These are phyloP conservation scores for Penicillium nucicola DNA, from an alignment of 495 filamentous ascomycete species.

Conservation along the genomic window DNA sequence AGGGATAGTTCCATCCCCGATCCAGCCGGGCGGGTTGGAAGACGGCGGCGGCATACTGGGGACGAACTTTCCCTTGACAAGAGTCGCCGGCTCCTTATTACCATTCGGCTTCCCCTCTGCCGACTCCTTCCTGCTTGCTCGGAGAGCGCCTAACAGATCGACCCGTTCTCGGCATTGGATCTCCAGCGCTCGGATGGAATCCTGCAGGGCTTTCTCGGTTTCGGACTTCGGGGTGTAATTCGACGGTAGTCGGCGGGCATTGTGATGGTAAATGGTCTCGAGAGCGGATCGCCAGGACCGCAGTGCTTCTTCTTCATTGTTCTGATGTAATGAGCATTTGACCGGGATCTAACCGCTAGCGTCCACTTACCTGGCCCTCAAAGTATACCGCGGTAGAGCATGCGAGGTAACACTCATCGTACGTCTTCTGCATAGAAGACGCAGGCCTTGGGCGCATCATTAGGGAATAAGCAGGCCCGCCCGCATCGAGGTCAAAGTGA, in stretches of 20 bases:
- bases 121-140: slow-evolving; percentile 67
- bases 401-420: slow-evolving; percentile 90
- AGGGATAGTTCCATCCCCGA: slow-evolving; percentile 78
- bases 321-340: slow-evolving; percentile 49
- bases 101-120: slow-evolving; percentile 31
- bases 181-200: slow-evolving; percentile 78
- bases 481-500: slow-evolving; percentile 18
- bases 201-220: slow-evolving; percentile 79
- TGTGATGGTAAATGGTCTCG: slow-evolving; percentile 86
- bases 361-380: slow-evolving; percentile 69
- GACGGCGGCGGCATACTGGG: slow-evolving; percentile 6
- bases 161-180: slow-evolving; percentile 92
- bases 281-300: slow-evolving; percentile 89
- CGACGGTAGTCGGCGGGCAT: slow-evolving; percentile 67
- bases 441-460: slow-evolving; percentile 81
- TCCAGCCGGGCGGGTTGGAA: slow-evolving; percentile 51
- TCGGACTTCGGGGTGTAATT: slow-evolving; percentile 73
- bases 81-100: slow-evolving; percentile 16
- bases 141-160: slow-evolving; percentile 79
- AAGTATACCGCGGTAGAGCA: slow-evolving; percentile 96
- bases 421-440: slow-evolving; percentile 90
- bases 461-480: slow-evolving; percentile 23
- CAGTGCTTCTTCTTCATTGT: slow-evolving; percentile 89
- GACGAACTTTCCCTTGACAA: slow-evolving; percentile 15
- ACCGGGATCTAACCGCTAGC: slow-evolving; percentile 3